Percentiles rank a stretch among this genome's conserved stretches.
These are phyloP conservation scores for Didymella segeticola DNA, from an alignment of 2,329 filamentous ascomycete genomes.

Conservation along the genomic window DNA sequence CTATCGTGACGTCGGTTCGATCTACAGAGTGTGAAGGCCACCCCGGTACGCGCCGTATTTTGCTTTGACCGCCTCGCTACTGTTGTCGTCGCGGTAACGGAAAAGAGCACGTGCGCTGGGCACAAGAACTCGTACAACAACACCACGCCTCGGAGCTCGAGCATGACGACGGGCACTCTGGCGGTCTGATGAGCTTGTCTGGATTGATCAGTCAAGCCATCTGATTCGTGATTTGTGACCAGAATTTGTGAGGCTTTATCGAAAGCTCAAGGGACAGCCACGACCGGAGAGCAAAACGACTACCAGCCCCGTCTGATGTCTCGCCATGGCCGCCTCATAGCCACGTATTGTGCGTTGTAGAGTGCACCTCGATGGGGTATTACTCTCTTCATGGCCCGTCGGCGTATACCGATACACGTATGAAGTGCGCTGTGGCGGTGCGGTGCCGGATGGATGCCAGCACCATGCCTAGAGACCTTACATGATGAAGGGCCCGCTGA, in stretches of 20 bases:
- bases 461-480: background rate
- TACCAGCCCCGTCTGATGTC: too few species aligned
- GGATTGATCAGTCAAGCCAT: too few species aligned
- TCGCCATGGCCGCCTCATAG: background rate
- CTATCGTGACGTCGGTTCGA: conserved; percentile 41
- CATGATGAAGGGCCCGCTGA: conserved; percentile 3
- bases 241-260: background rate
- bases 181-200: background rate
- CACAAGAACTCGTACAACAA: background rate
- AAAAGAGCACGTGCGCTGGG: conserved; percentile 22
- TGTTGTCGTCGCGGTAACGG: conserved; percentile 1
- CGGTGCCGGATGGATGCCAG: background rate
- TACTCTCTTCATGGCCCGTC: background rate
- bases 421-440: background rate
- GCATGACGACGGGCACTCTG: background rate
- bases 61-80: conserved; percentile 17
- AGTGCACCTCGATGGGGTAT: background rate
- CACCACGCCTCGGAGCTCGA: background rate
- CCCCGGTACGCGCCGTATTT: conserved; percentile 19
- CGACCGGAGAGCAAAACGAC: too few species aligned
- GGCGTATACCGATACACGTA: too few species aligned
- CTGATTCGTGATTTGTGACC: too few species aligned
- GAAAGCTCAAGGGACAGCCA: background rate
- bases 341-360: background rate
- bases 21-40: conserved; percentile 13